These are phyloP conservation scores for Chytriomyces sp. DNA, from an alignment of 192 early-diverging fungal species.

Conservation along the genomic window DNA sequence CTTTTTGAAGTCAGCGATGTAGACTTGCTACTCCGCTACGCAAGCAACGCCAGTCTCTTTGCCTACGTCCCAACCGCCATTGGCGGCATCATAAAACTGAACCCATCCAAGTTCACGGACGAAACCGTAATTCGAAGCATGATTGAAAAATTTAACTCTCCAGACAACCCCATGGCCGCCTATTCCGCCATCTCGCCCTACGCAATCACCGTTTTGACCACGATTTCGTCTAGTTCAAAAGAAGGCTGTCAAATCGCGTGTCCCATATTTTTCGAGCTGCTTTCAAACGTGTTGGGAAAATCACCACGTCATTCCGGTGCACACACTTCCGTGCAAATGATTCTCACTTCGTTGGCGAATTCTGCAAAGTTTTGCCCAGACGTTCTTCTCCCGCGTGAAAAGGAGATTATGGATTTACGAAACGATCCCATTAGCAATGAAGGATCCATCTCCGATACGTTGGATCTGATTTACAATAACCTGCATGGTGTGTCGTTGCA, in stretches of 20 bases:
- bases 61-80: not conserved
- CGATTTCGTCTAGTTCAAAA: not conserved
- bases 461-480: conserved; percentile 13
- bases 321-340: not conserved
- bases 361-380: not conserved
- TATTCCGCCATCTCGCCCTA: not conserved
- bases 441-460: conserved; percentile 31
- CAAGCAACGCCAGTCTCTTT: too few species aligned
- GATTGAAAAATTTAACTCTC: not conserved
- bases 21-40: too few species aligned
- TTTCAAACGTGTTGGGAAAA: not conserved
- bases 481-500: conserved; percentile 18
- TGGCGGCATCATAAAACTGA: not conserved
- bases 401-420: not conserved
- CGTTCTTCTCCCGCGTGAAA: conserved; percentile 8
- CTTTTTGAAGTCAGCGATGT: too few species aligned
- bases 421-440: not conserved
- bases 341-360: not conserved
- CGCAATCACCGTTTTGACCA: not conserved
- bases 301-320: not conserved
- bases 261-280: not conserved
- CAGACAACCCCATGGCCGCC: not conserved
- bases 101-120: not conserved
- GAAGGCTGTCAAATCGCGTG: not conserved
- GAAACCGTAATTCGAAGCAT: not conserved